Base-by-base conservation (phyloP, 1,284 basidiomycete species). In the Omphalotus olearius region DNA sequence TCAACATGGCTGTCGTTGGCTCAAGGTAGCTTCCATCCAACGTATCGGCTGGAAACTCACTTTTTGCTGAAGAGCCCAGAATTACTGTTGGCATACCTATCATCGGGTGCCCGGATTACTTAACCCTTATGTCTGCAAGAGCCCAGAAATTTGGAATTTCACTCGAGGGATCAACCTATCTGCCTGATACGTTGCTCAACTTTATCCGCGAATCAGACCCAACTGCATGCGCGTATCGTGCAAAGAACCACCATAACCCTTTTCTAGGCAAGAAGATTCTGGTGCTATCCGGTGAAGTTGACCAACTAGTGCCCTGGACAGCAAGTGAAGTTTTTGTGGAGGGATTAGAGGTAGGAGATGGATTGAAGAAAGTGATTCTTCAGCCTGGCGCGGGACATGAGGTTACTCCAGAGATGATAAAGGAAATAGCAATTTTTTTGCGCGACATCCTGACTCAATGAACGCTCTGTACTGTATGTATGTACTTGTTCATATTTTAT, bases 61-160 rank as follows among this genome's bases (percentile, higher is more conserved):
- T 3, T 18, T 35, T 20, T 37, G 4, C 4, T 14, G 17, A 20
- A 86, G 91, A 93, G 55, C 77, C 85, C 6, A 75, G 87, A 20
- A 69, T 94, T 50, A 74, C 66, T 37, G 71, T 90, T 45, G 90
- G 84, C 1, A 82, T 93, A 25, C 85, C 91, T 0, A 83, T 88
- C 62, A 81, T 86, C 26, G 91, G 90, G 30, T 91, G 89, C 55
- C 90, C 92, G 0, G 85, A 92, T 68, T 90, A 83, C 60, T 64
- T 76, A 25, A 70, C 72, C 28, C 74, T 88, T 1, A 80, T 92
- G 57, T 66, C 72, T 13, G 70, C 73, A 14, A 82, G 90, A 23
- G 88, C 90, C 2, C 57, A 66, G 52, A 64, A 59, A 54, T 68
- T 57, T 47, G 68, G 67, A 0, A 57, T 88, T 6, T 58, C 71